Evolutionary conservation across 2,329 filamentous ascomycete species (phyloP), one percentile per base, ranked within the genome.

Genomic region (Zasmidium citrigriseum): DNA sequence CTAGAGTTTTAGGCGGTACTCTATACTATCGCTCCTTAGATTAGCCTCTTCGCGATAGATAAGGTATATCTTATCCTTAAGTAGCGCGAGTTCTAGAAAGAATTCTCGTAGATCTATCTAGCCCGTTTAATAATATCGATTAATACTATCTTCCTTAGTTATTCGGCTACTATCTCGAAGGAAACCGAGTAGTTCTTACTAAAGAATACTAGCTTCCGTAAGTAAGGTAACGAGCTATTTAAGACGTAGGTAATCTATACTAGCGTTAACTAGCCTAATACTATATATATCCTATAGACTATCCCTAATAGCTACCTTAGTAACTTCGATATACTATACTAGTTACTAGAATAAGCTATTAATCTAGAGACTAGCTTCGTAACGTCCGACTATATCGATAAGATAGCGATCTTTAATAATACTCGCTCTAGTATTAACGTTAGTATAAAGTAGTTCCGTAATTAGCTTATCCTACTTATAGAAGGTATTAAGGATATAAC

Each of bases 231-330:
- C 12, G 9, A 21, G 9, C 48, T 38, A 51, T 51, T 20, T 22
- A 18, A 51, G 25, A 34, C 48, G 7, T 29, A 51, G 48, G 25
- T 51, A 9, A n/a, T 51, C 14, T 38, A 38, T 51, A 51, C n/a
- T 51, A 51, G 48, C 34, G 21, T 51, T 21, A 21, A 51, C 14
- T 10, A 14, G 10, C 48, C 34, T 27, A 29, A 51, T 51, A 51
- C 25, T 18, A 51, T 21, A 18, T 51, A 51, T 22, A 21, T 51
- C 7, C 20, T 51, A 22, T 14, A 14, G 16, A 51, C 48, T 38
- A 51, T 51, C 21, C 14, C 10, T 2, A 18, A 51, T 18, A 34
- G 29, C 14, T 51, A 51, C 23, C n/a, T 51, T 20, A 21, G 18
- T 20, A 18, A 18, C 14, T 51, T 29, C 14, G 4, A 51, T 51